Conservation (phyloP, 2,329 filamentous ascomycete species). For the Diaporthe ilicicola region DNA sequence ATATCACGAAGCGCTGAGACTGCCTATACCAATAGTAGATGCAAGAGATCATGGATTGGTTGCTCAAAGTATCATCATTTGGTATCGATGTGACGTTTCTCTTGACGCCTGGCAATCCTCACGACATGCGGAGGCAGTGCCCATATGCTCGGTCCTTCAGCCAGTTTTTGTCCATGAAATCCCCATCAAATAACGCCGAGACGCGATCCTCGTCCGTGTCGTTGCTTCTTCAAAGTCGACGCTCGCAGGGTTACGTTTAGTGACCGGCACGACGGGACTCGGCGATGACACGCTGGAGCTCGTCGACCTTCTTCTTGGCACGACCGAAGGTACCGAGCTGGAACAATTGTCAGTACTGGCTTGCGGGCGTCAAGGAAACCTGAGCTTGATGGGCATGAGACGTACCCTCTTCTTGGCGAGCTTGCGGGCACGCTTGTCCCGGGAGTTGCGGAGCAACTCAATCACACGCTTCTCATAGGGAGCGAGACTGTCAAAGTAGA, state of each 20-base stretch:
- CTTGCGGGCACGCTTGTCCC: slow-evolving; percentile 99
- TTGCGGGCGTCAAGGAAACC: too few species aligned
- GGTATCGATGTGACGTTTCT: slow-evolving; percentile 21
- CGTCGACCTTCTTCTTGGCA: slow-evolving; percentile 99
- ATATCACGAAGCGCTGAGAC: background rate
- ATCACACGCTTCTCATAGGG: slow-evolving; percentile 99
- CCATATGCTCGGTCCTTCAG: slow-evolving; percentile 1
- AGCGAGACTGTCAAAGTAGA: slow-evolving; percentile 67
- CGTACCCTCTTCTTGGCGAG: slow-evolving; percentile 98
- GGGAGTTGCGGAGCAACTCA: slow-evolving; percentile 98
- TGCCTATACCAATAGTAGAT: background rate
- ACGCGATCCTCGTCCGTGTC: slow-evolving; percentile 16
- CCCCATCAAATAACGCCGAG: slow-evolving; percentile 15
- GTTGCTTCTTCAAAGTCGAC: slow-evolving; percentile 26
- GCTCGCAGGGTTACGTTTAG: slow-evolving; percentile 51
- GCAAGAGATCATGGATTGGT: slow-evolving; percentile 11
- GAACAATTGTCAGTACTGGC: slow-evolving; percentile 38
- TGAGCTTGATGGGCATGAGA: slow-evolving; percentile 38
- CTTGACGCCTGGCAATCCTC: slow-evolving; percentile 14
- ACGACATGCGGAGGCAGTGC: slow-evolving; percentile 7
- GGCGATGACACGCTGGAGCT: slow-evolving; percentile 97
- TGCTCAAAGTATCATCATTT: slow-evolving; percentile 20
- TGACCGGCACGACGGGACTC: slow-evolving; percentile 80
- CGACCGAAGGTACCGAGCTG: slow-evolving; percentile 98
- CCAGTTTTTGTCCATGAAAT: slow-evolving; percentile 24